A percentile compares a stretch with the other conserved stretches of the same genome.
Conservation (phyloP, 306 rosid species). For the Cucurbita argyrosperma region DNA sequence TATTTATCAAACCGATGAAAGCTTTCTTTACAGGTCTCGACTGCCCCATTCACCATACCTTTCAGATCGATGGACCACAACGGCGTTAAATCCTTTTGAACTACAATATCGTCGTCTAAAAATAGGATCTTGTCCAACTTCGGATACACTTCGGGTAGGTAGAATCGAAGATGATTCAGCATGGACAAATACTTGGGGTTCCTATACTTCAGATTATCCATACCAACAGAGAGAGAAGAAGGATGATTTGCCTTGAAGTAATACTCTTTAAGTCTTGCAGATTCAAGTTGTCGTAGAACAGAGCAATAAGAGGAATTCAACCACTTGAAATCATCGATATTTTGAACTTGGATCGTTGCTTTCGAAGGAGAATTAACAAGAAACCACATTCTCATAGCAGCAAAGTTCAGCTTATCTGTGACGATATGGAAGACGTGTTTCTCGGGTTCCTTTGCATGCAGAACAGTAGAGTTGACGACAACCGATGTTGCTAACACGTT, state of each 20-base stretch:
- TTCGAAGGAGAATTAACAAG: slow-evolving; percentile 62
- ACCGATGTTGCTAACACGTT: slow-evolving; percentile 90
- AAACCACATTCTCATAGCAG: slow-evolving; percentile 96
- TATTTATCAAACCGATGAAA: slow-evolving; percentile 97
- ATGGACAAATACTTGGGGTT: slow-evolving; percentile 91
- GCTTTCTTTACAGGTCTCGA: slow-evolving; percentile 97
- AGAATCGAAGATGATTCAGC: slow-evolving; percentile 90
- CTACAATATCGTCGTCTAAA: slow-evolving; percentile 92
- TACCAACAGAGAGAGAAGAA: slow-evolving; percentile 67
- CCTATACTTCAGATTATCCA: slow-evolving; percentile 81
- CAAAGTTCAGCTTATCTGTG: slow-evolving; percentile 77
- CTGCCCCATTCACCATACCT: slow-evolving; percentile 98
- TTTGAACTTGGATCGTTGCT: slow-evolving; percentile 69
- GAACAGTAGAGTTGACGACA: slow-evolving; percentile 80
- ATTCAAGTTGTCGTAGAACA: slow-evolving; percentile 89
- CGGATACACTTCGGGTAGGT: slow-evolving; percentile 89
- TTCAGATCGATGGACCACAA: slow-evolving; percentile 77
- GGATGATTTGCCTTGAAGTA: slow-evolving; percentile 90
- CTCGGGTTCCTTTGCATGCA: slow-evolving; percentile 73
- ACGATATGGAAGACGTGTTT: slow-evolving; percentile 89
- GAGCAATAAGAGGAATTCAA: slow-evolving; percentile 93
- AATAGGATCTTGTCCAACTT: slow-evolving; percentile 82
- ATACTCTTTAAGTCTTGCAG: slow-evolving; percentile 79
- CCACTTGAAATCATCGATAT: slow-evolving; percentile 90
- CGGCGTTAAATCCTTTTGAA: slow-evolving; percentile 85